Evolutionary conservation across 441 rosid genomes (phyloP), one percentile per base, ranked within the genome.

Genomic region (Dalechampia spathulata): DNA sequence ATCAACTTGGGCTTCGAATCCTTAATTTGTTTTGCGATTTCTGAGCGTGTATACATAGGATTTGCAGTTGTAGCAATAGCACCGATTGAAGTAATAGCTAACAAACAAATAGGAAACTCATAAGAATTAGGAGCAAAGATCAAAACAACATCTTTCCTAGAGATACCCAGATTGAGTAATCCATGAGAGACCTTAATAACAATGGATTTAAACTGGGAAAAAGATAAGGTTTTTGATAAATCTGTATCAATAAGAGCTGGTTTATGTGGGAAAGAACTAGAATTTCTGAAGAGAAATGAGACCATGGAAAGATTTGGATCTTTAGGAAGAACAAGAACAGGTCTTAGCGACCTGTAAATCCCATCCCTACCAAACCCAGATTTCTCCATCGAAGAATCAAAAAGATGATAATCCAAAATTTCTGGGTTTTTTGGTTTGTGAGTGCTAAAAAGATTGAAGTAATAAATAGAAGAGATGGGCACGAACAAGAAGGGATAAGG

Each of bases 311-410:
- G 62, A 61, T 85, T 76, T 9, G 87, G 83, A 5, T 83, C 76
- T 54, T 72, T 81, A 26, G 94, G 90, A 6, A 86, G 71, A 48
- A 63, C 22, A 8, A 82, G 55, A 0, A 70, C 65, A 0, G 94
- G 94, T 55, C 94, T 80, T 15, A 80, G 70, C 4, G 96, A 84
- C 60, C 90, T 68, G 82, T 70, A 88, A 10, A 92, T 78, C 0
- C 90, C 87, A 65, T 91, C 94, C 42, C 87, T 78, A 49, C 95
- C 93, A 32, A 78, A 91, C 36, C 95, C 95, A 60, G 89, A 88
- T 71, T 64, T 88, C 75, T 86, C 93, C 96, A 88, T 85, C 14
- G 11, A 5, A 39, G 54, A 39, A n/a, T 10, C 11, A 30, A 30
- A 8, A 30, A 30, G 8, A 30, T 3, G 8, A 30, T 3, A 30